Conservation (phyloP, 306 rosid genomes). For the Inga oerstediana region DNA sequence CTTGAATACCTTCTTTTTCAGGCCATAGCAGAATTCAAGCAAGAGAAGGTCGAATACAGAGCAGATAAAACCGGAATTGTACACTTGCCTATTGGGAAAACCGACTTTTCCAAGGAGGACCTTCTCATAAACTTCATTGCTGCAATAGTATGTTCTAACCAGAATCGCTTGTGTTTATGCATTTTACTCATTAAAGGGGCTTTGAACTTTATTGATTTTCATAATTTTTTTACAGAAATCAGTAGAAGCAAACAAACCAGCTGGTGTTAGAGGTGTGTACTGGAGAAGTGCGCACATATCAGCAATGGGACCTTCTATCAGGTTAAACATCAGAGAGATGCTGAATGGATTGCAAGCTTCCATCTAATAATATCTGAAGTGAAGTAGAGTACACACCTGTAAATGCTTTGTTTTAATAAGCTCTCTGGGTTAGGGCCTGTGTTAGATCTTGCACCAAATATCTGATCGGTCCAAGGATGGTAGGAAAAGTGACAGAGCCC, state of each 20-base stretch:
- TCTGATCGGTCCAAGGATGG: constrained; percentile 43
- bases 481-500: constrained; percentile 38
- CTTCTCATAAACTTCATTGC: constrained; percentile 78
- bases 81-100: constrained; percentile 86
- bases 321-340: constrained; percentile 83
- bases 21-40: constrained; percentile 98
- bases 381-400: constrained; percentile 44
- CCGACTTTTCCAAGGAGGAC: constrained; percentile 84
- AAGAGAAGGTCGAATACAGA: constrained; percentile 87
- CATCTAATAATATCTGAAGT: constrained; percentile 46
- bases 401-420: constrained; percentile 47
- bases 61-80: constrained; percentile 99
- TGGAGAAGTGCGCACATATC: constrained; percentile 93
- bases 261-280: constrained; percentile 91
- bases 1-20: constrained; percentile 37
- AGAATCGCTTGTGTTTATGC: constrained; percentile 1
- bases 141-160: constrained; percentile 66
- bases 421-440: constrained; percentile 40
- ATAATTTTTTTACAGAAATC: constrained; percentile 65
- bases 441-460: constrained; percentile 41
- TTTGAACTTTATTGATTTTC: constrained; percentile 1
- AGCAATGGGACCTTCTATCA: constrained; percentile 92
- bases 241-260: constrained; percentile 82
- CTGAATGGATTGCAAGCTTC: constrained; percentile 75
- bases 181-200: neutral